Percentiles rank a stretch among this genome's conserved stretches.
These are phyloP conservation scores for Raffaelea arxii DNA, from an alignment of 2,329 filamentous ascomycete species.

Conservation along the genomic window DNA sequence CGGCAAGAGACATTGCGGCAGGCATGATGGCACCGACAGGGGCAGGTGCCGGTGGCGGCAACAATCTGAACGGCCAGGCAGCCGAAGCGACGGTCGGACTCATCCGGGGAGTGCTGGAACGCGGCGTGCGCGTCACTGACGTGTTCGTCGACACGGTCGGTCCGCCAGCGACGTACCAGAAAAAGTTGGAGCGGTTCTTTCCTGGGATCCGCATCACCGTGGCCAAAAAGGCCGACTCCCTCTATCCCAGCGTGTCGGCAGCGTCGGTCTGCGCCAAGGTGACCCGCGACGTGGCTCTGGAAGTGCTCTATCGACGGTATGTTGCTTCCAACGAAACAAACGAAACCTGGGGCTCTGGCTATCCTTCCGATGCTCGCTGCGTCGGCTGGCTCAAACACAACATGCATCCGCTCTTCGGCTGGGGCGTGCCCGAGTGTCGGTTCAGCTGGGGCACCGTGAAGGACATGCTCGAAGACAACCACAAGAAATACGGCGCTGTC, in stretches of 20 bases:
- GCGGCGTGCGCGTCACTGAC: slow-evolving; percentile 73
- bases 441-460: slow-evolving; percentile 96
- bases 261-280: slow-evolving; percentile 95
- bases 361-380: slow-evolving; percentile 79
- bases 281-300: slow-evolving; percentile 80
- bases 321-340: slow-evolving; percentile 16
- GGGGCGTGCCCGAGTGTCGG: slow-evolving; percentile 74
- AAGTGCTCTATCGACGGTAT: slow-evolving; percentile 54
- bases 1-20: slow-evolving; percentile 71
- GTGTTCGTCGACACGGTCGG: slow-evolving; percentile 96
- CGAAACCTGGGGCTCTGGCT: slow-evolving; percentile 76
- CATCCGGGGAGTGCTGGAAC: slow-evolving; percentile 65
- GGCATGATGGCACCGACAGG: slow-evolving; percentile 62
- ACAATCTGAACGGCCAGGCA: slow-evolving; percentile 94
- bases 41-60: slow-evolving; percentile 44
- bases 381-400: slow-evolving; percentile 72
- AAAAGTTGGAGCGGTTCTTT: slow-evolving; percentile 73
- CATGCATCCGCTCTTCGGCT: slow-evolving; percentile 91
- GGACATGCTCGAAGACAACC: slow-evolving; percentile 76
- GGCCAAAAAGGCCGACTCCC: slow-evolving; percentile 82
- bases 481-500: slow-evolving; percentile 48
- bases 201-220: slow-evolving; percentile 67
- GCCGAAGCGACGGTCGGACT: slow-evolving; percentile 83
- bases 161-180: slow-evolving; percentile 72
- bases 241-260: slow-evolving; percentile 88